Conservation (phyloP, 441 rosid species). For the Euphorbia schlechtendalii region DNA sequence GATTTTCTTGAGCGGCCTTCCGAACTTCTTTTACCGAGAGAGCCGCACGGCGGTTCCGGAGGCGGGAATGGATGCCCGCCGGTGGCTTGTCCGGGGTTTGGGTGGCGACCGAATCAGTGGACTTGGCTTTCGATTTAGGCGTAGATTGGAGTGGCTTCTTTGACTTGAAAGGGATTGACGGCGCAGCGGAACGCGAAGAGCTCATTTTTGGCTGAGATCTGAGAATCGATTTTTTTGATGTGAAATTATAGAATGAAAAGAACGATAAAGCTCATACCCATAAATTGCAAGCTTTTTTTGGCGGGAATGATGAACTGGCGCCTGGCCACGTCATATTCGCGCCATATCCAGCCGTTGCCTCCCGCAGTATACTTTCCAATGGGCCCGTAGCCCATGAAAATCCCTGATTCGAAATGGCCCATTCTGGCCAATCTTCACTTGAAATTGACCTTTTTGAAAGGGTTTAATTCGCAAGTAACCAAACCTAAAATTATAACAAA, state of each 20-base stretch:
- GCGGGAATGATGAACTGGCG: constrained; percentile 44
- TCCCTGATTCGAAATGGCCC: too few species aligned
- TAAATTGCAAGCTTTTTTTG: constrained; percentile 24
- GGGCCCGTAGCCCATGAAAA: background rate
- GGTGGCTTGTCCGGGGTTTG: constrained; percentile 60
- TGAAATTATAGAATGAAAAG: background rate
- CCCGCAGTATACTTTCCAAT: constrained; percentile 39
- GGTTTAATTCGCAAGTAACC: too few species aligned
- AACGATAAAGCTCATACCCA: background rate
- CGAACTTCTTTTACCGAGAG: constrained; percentile 62
- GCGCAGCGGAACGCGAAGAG: constrained; percentile 20
- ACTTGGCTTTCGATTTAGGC: constrained; percentile 17
- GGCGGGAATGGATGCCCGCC: constrained; percentile 34
- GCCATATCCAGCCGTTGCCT: constrained; percentile 47
- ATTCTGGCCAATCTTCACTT: background rate
- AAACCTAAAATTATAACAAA: too few species aligned
- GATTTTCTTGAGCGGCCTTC: constrained; percentile 39
- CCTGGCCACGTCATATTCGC: constrained; percentile 43
- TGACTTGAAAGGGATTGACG: constrained; percentile 37
- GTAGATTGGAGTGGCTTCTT: constrained; percentile 29
- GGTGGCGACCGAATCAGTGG: constrained; percentile 24
- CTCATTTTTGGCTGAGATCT: constrained; percentile 23
- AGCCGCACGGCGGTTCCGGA: constrained; percentile 51
- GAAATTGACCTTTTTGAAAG: background rate
- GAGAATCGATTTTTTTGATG: too few species aligned